Conservation (phyloP, 1,284 basidiomycete species). For the Malassezia pachydermatis region DNA sequence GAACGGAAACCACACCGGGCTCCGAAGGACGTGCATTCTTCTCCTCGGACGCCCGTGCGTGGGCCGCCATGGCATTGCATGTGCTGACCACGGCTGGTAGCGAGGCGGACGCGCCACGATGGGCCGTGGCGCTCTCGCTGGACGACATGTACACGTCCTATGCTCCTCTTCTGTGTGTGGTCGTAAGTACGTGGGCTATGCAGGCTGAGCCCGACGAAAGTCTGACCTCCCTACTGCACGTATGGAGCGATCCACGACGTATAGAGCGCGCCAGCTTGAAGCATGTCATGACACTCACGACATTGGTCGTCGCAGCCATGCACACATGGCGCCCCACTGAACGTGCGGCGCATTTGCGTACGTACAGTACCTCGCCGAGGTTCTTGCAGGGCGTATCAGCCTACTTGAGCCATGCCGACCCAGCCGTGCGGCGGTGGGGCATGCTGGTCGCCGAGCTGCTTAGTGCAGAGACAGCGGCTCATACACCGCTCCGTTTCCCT, state of each 20-base stretch:
- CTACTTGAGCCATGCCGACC: constrained; percentile 57
- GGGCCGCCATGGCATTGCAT: not conserved
- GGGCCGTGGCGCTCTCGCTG: not conserved
- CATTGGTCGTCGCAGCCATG: not conserved
- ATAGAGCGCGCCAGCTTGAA: not conserved
- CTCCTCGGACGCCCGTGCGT: not conserved
- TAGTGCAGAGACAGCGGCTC: constrained; percentile 12
- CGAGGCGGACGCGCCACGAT: not conserved
- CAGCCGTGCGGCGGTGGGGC: constrained; percentile 69
- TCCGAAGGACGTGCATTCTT: constrained; percentile 13
- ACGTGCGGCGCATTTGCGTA: constrained; percentile 21
- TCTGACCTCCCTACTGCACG: not conserved
- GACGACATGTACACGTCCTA: not conserved
- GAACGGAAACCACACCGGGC: constrained; percentile 5
- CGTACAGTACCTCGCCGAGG: no score
- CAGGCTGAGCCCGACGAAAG: not conserved
- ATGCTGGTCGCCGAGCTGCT: constrained; percentile 74
- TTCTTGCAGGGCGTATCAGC: constrained; percentile 66
- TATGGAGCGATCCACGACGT: constrained; percentile 7
- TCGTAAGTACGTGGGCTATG: constrained; percentile 2
- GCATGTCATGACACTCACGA: constrained; percentile 3
- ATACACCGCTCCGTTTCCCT: constrained; percentile 64
- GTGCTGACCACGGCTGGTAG: not conserved
- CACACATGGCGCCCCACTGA: not conserved
- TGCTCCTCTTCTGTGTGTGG: constrained; percentile 2